Evolutionary conservation across 2,329 filamentous ascomycete species (phyloP).

Genomic region (Lachnellula arida): DNA sequence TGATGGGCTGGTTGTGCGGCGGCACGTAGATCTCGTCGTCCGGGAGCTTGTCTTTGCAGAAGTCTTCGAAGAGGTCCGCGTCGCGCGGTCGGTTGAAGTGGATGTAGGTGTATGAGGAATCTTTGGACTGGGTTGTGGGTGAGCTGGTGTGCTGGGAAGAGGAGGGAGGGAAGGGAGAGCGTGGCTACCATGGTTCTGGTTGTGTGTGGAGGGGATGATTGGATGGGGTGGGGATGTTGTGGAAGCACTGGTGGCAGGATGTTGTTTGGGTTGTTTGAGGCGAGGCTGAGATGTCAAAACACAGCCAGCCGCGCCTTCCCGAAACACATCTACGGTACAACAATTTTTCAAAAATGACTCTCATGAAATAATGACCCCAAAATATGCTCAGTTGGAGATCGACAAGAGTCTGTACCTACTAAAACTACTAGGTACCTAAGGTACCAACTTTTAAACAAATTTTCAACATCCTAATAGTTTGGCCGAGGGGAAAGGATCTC

Average conservation of each 20-base stretch:
- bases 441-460: too few species aligned
- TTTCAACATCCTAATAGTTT: too few species aligned
- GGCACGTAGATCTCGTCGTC: constrained; percentile 80
- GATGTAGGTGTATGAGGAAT: constrained; percentile 69
- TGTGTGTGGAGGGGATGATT: background rate
- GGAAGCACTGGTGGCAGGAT: too few species aligned
- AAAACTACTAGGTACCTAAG: too few species aligned
- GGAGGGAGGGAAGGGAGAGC: too few species aligned
- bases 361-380: too few species aligned
- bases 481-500: too few species aligned
- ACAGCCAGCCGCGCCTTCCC: background rate
- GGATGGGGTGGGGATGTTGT: background rate
- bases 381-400: too few species aligned
- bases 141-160: background rate
- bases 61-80: constrained; percentile 75
- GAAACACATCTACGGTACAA: background rate
- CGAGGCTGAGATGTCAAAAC: background rate
- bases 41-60: constrained; percentile 66
- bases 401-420: too few species aligned
- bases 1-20: constrained; percentile 72
- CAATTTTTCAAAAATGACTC: background rate
- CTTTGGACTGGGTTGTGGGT: constrained; percentile 45
- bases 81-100: constrained; percentile 69
- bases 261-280: background rate
- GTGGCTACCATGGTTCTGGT: background rate